Conservation (phyloP, 495 filamentous ascomycete species). For the Thermothielavioides terrestris region DNA sequence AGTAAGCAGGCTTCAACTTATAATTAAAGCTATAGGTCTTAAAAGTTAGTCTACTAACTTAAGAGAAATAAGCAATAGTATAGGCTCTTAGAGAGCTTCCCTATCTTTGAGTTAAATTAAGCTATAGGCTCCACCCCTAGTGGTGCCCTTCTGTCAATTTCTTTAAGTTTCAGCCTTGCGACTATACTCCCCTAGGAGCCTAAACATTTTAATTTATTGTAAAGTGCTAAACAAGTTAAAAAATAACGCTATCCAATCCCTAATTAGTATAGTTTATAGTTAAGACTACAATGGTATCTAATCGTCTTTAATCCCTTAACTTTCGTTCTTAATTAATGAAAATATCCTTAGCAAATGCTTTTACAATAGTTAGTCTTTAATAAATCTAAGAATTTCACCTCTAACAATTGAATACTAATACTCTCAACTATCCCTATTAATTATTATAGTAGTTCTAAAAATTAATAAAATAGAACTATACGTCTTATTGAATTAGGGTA, state of each 20-base stretch:
- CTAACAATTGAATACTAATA: conserved; percentile 63
- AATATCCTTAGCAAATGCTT: conserved; percentile 68
- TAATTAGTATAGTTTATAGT: conserved; percentile 68
- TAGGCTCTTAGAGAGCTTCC: conserved; percentile 40
- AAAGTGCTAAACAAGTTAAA: conserved; percentile 51
- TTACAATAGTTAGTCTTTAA: conserved; percentile 66
- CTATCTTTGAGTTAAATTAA: neutral
- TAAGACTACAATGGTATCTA: conserved; percentile 71
- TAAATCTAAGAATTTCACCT: conserved; percentile 68
- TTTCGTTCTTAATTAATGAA: conserved; percentile 71
- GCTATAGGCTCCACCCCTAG: conserved; percentile 49
- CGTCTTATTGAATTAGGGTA: conserved; percentile 70
- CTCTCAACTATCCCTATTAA: conserved; percentile 63
- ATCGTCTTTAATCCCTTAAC: conserved; percentile 69
- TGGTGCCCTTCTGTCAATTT: conserved; percentile 60
- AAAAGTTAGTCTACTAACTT: no score
- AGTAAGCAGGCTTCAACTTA: no score
- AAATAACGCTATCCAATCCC: conserved; percentile 63
- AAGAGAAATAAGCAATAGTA: no score
- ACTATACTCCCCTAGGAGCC: conserved; percentile 66
- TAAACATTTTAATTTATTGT: conserved; percentile 67
- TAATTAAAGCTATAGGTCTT: no score
- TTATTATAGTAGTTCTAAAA: conserved; percentile 54
- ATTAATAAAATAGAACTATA: conserved; percentile 41
- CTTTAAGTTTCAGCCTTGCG: conserved; percentile 56